Percentiles rank a stretch among this genome's conserved stretches.
phyloP scores from a whole-genome alignment of 2,329 filamentous ascomycete genomes.

The Cladobotryum protrusum region DNA sequence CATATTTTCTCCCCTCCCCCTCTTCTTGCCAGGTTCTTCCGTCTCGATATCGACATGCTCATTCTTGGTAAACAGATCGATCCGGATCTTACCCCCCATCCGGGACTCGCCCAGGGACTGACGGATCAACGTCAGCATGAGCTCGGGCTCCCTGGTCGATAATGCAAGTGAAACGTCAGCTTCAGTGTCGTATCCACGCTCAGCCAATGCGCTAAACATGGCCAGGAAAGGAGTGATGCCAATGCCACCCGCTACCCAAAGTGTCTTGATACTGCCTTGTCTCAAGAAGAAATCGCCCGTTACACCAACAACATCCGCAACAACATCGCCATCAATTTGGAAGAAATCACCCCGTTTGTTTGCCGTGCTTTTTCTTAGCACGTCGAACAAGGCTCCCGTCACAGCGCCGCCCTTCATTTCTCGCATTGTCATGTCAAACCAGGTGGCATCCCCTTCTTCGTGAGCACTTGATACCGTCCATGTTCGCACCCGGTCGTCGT shows the following conservation, averaged over 20 bases:
- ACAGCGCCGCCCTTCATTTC: conserved; percentile 9
- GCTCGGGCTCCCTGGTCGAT: conserved; percentile 7
- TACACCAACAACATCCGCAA: conserved; percentile 7
- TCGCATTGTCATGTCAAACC: conserved; percentile 9
- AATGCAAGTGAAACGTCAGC: conserved; percentile 8
- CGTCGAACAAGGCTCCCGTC: conserved; percentile 6
- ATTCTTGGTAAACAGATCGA: conserved; percentile 4
- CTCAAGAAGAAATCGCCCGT: conserved; percentile 9
- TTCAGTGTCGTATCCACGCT: conserved; percentile 1
- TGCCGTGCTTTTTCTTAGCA: background rate
- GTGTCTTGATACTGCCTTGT: conserved; percentile 2
- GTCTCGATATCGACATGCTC: conserved; percentile 1
- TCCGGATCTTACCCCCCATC: conserved; percentile 1
- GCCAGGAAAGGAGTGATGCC: conserved; percentile 11
- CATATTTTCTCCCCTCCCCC: conserved; percentile 1
- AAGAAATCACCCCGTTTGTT: background rate
- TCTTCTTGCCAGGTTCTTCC: background rate
- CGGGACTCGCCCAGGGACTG: background rate
- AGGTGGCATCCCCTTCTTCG: conserved; percentile 1
- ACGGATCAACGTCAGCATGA: conserved; percentile 7
- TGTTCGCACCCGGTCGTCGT: conserved; percentile 4
- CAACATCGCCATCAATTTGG: background rate
- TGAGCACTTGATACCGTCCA: conserved; percentile 10
- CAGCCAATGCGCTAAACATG: conserved; percentile 8
- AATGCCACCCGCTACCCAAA: conserved; percentile 11